phyloP scores from a whole-genome alignment of 768 basidiomycete species.

The Aureoboletus auriporus region DNA sequence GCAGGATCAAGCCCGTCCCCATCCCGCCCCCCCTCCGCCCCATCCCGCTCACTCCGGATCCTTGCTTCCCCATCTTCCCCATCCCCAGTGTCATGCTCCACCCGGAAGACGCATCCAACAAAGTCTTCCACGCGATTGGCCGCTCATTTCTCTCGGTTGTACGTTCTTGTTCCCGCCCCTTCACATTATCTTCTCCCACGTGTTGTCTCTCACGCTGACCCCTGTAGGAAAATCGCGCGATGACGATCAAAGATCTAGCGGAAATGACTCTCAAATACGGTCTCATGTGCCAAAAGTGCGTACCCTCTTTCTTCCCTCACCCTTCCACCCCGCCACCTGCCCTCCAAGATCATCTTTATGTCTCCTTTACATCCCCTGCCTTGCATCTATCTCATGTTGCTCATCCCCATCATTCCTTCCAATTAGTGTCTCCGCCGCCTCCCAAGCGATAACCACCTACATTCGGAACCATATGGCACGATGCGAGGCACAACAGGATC shows the following conservation, averaged over 20 bases:
- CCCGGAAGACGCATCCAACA: constrained; percentile 67
- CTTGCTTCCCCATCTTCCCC: constrained; percentile 45
- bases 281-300: constrained; percentile 72
- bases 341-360: constrained; percentile 5
- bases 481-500: constrained; percentile 67
- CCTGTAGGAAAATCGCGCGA: constrained; percentile 68
- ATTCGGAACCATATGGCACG: constrained; percentile 70
- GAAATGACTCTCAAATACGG: constrained; percentile 64
- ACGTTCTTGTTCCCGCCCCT: constrained; percentile 25
- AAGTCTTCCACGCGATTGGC: constrained; percentile 70
- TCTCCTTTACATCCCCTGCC: constrained; percentile 3
- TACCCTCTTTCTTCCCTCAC: constrained; percentile 16
- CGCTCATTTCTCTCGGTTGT: constrained; percentile 73
- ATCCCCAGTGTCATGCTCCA: constrained; percentile 64
- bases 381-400: constrained; percentile 13
- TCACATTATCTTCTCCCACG: constrained; percentile 17
- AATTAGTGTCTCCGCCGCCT: constrained; percentile 67
- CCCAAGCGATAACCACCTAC: constrained; percentile 81
- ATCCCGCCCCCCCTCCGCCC: constrained; percentile 19
- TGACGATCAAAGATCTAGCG: constrained; percentile 84
- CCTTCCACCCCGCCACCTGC: constrained; percentile 3
- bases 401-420: constrained; percentile 1
- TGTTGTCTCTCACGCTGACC: constrained; percentile 9
- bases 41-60: constrained; percentile 14
- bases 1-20: constrained; percentile 32